phyloP scores from a whole-genome alignment of 2,329 filamentous ascomycete species.

The Monosporascus sp. region DNA sequence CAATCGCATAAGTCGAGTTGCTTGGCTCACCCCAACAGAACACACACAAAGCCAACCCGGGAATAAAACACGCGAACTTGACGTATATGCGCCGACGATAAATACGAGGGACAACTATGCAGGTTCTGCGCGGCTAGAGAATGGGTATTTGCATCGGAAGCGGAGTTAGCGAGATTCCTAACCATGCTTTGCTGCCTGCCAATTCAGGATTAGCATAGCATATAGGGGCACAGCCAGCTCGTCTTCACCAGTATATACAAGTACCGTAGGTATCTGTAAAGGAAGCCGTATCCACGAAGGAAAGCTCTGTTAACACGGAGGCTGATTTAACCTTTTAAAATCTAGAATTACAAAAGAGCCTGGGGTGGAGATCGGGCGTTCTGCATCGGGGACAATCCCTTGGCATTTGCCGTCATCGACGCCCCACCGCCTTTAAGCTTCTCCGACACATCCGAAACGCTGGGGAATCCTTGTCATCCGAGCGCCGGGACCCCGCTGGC shows the following conservation, averaged over 20 bases:
- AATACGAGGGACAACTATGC: not conserved
- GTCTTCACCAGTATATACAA: not conserved
- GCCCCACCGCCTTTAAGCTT: not conserved
- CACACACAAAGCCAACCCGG: not conserved
- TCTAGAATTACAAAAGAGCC: not conserved
- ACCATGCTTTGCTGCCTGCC: not conserved
- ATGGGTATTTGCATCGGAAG: not conserved
- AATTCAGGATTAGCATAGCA: not conserved
- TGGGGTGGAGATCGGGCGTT: not conserved
- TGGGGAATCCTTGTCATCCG: not conserved
- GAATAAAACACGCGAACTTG: not conserved
- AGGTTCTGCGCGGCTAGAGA: not conserved
- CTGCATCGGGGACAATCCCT: not conserved
- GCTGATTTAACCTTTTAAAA: not conserved
- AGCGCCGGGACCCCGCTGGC: too few relatives aligned
- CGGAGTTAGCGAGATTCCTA: not conserved
- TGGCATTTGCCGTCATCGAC: not conserved
- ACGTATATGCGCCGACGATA: not conserved
- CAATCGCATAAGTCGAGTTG: not conserved
- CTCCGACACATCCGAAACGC: not conserved
- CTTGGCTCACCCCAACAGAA: not conserved
- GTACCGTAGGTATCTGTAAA: not conserved
- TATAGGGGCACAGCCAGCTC: not conserved
- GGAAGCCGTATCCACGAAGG: not conserved
- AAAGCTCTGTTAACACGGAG: not conserved